Percentiles rank a stretch among this genome's conserved stretches.
Evolutionary conservation across 306 rosid species (phyloP).

Genomic region (Lathyrus oleraceus): DNA sequence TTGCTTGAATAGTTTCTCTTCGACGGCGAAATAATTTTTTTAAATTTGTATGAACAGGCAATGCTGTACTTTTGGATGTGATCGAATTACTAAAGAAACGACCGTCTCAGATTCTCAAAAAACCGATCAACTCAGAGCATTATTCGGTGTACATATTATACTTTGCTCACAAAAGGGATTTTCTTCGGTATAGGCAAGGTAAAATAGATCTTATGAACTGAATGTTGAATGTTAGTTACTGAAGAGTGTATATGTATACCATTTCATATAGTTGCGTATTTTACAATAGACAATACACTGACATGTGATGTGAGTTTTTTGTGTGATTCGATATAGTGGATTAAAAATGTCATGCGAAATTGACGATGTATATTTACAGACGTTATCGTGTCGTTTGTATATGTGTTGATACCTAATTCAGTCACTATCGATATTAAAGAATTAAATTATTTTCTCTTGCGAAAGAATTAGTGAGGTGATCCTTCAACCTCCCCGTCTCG

Average conservation of each 20-base stretch:
- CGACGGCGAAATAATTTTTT: conserved; percentile 11
- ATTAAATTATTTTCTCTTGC: conserved; percentile 4
- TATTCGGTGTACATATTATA: conserved; percentile 34
- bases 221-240: conserved; percentile 36
- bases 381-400: background rate
- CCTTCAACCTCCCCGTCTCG: conserved; percentile 74
- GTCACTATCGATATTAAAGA: background rate
- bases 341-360: conserved; percentile 10
- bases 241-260: conserved; percentile 39
- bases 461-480: conserved; percentile 48
- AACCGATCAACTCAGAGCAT: conserved; percentile 28
- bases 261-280: conserved; percentile 32
- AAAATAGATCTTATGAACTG: conserved; percentile 30
- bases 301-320: conserved; percentile 16
- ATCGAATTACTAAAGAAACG: conserved; percentile 35
- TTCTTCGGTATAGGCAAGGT: conserved; percentile 34
- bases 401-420: conserved; percentile 38
- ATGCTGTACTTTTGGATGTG: conserved; percentile 87
- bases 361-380: conserved; percentile 15
- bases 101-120: conserved; percentile 28
- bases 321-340: conserved; percentile 23
- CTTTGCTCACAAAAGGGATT: conserved; percentile 31
- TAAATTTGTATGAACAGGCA: conserved; percentile 69
- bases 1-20: conserved; percentile 32
- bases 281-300: conserved; percentile 34